A percentile compares a stretch with the other conserved stretches of the same genome.
Conservation (phyloP, 164 flowering plant species). For the Tinospora cordifolia region DNA sequence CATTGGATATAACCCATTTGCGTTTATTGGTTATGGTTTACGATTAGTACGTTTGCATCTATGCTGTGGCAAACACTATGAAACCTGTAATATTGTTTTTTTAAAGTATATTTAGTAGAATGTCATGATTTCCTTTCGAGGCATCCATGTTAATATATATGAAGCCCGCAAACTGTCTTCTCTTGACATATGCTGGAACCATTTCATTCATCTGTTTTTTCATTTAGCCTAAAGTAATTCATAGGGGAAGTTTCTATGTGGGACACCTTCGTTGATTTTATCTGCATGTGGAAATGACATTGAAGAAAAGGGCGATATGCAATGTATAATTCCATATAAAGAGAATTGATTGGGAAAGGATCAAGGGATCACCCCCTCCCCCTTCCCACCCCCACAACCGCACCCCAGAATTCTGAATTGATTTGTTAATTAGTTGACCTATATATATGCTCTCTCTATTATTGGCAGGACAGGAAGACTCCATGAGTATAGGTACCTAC, state of each 20-base stretch:
- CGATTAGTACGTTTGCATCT: neutral
- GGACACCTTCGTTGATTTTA: no score
- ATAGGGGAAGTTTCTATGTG: no score
- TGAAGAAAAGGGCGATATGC: neutral
- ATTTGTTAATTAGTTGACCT: neutral
- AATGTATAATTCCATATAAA: neutral
- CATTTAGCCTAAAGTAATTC: neutral
- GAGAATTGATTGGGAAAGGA: neutral
- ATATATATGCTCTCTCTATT: neutral
- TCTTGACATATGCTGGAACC: neutral
- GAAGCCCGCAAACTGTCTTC: no score
- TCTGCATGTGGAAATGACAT: neutral
- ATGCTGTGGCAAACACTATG: neutral
- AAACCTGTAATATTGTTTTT: neutral
- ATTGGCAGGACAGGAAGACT: slow-evolving; percentile 2
- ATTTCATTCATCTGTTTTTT: neutral
- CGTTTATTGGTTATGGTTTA: neutral
- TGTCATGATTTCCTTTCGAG: no score
- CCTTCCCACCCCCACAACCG: no score
- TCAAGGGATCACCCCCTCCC: neutral
- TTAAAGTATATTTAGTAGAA: no score
- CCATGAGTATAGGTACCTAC: slow-evolving; percentile 1
- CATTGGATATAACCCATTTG: neutral
- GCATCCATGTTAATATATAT: no score
- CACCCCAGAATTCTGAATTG: slow-evolving; percentile 5